Percentiles rank a stretch among this genome's conserved stretches.
Conservation (phyloP, 176 grass and related monocot genomes). For the Oryza glumipatula region DNA sequence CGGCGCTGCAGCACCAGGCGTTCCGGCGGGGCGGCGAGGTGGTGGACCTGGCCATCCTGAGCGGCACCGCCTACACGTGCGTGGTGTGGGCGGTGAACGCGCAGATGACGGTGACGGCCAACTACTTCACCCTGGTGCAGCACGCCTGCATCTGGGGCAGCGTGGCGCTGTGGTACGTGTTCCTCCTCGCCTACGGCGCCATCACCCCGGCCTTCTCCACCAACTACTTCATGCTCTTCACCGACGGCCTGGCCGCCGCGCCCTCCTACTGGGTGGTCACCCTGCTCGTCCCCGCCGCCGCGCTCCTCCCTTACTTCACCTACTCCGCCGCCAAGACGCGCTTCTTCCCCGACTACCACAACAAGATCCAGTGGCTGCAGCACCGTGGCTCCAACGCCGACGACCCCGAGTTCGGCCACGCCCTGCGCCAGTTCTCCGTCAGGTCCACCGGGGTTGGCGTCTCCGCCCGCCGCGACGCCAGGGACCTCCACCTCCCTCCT, state of each 20-base stretch:
- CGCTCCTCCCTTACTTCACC: slow-evolving; percentile 75
- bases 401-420: slow-evolving; percentile 52
- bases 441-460: slow-evolving; percentile 75
- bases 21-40: slow-evolving; percentile 58
- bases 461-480: slow-evolving; percentile 71
- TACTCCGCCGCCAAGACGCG: slow-evolving; percentile 46
- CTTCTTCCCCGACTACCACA: slow-evolving; percentile 86
- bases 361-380: slow-evolving; percentile 73
- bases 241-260: slow-evolving; percentile 49
- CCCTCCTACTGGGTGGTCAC: slow-evolving; percentile 73
- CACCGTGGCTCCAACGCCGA: slow-evolving; percentile 42
- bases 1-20: slow-evolving; percentile 51
- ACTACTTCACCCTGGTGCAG: slow-evolving; percentile 84
- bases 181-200: slow-evolving; percentile 75
- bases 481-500: slow-evolving; percentile 28
- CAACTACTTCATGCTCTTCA: slow-evolving; percentile 67
- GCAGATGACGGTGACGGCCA: slow-evolving; percentile 69
- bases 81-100: slow-evolving; percentile 78
- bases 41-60: slow-evolving; percentile 46
- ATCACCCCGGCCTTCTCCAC: slow-evolving; percentile 65
- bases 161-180: slow-evolving; percentile 73
- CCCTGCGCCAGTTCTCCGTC: slow-evolving; percentile 73
- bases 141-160: slow-evolving; percentile 81
- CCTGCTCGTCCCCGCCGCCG: slow-evolving; percentile 49
- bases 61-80: slow-evolving; percentile 66